Base-by-base conservation (phyloP, 1,284 basidiomycete species). In the Cutaneotrichosporon sp. region DNA sequence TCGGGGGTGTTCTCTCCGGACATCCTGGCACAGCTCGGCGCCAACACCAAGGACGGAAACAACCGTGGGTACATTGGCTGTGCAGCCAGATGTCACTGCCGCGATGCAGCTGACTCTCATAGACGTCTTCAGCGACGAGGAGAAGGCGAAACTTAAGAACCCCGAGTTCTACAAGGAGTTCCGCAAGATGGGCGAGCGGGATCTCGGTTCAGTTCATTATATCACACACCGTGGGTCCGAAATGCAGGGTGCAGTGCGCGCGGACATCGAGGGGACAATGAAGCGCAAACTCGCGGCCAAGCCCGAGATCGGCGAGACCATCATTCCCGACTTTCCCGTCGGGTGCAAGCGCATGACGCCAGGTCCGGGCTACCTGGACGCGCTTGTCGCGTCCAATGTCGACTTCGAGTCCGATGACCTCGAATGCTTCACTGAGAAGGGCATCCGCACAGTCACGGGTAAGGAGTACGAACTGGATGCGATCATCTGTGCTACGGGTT, bases 351-450 rank as follows among this genome's bases (percentile, higher is more conserved):
- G 71, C 4, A 61, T 66, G 1, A 73, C 71, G 0, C 71, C 71
- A 10, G 71, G 71, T 1, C 66, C 66, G 12, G 70, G 70, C 3
- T 73, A 66, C 58, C 64, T 73, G 54, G 70, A 71, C 52, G 62
- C 70, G 11, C 55, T 73, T 20, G 49, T 58, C 16, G 54, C 59
- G 49, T 50, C 54, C 41, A 70, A 71, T 20, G 67, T 70, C 34
- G 48, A 62, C n/a, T 53, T 68, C 29, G 58, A 59, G 29, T 42
- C 48, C 10, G 46, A 56, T 6, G 60, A 59, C 49, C 53, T 67
- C 46, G 51, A 51, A 29, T 42, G 49, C 24, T 58, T 67, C 17
- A 66, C 64, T 3, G 59, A 60, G 48, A 59, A 52, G 31, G 65
- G 65, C 3, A 52, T 67, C 37, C 49, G 57, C 14, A 61, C 62